Evolutionary conservation across 2,329 filamentous ascomycete species (phyloP).

Genomic region (Fusarium sp.): DNA sequence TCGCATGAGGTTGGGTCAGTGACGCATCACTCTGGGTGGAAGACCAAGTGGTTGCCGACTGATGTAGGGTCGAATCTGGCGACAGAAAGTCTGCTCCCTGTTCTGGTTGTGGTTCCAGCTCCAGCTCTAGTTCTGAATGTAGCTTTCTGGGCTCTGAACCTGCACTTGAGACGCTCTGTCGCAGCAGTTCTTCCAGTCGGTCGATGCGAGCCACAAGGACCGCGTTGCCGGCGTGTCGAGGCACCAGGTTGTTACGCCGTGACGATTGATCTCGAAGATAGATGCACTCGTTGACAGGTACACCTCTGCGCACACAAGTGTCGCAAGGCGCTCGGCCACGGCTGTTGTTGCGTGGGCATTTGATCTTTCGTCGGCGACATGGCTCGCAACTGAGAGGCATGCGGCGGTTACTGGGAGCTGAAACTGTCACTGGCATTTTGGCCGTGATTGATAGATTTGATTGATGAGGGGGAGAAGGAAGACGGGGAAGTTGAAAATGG

Average conservation of each 20-base stretch:
- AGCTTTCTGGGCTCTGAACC: neutral
- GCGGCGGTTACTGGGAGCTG: constrained; percentile 1
- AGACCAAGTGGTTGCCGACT: neutral
- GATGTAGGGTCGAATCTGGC: neutral
- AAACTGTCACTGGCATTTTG: constrained; percentile 2
- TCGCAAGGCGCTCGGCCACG: constrained; percentile 24
- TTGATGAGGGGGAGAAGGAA: neutral
- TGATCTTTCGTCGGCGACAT: constrained; percentile 30
- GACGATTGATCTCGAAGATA: constrained; percentile 24
- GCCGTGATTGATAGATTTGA: neutral
- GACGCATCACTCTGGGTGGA: neutral
- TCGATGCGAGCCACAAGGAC: neutral
- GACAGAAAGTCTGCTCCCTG: neutral
- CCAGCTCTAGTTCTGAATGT: neutral
- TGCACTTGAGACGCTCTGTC: neutral
- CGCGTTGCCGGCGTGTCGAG: neutral
- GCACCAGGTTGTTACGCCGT: neutral
- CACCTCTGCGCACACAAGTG: constrained; percentile 27
- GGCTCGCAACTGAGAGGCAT: constrained; percentile 32
- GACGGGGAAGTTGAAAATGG: neutral
- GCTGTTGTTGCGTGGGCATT: constrained; percentile 24
- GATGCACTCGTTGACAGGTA: constrained; percentile 18
- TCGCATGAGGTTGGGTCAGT: neutral
- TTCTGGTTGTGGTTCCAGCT: neutral
- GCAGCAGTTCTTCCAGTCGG: neutral